Evolutionary conservation across 495 filamentous ascomycete genomes (phyloP), one percentile per base, ranked within the genome.

Genomic region (Lasiosphaeriaceae sp.): DNA sequence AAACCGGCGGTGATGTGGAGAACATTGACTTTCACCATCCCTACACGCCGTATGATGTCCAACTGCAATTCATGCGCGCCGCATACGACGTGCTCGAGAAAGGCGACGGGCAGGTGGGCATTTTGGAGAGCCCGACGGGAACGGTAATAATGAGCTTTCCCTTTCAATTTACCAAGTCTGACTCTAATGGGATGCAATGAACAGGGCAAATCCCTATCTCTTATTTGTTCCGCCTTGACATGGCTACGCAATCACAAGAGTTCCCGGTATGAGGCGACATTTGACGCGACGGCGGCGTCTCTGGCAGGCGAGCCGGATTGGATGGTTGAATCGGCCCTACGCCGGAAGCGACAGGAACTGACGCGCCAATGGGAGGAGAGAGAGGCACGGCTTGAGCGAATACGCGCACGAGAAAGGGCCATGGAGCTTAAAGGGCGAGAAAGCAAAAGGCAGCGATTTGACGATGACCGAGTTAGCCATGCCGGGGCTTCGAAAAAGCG

Each of bases 201-300:
- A 14, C 55, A 93, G 86, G 92, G 94, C n/a, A 98, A 98, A 83
- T 97, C 95, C 2, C 70, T 98, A 17, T 97, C 94, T 65, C 76
- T 98, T 20, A 96, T 98, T 60, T 98, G 94, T 74, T 87, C 86
- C 50, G 84, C 94, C 34, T 73, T 98, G 60, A 97, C 94, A 1
- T 98, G 94, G 95, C 77, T 97, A 9, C 88, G 94, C 46, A 84
- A 91, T 60, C 83, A 91, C 71, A 93, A 96, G 71, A 81, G 83
- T 34, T 79, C 79, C 55, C 72, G 59, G 0, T 85, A 92, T 56
- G 83, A 90, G 48, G 77, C 63, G 24, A 76, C 64, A 1, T 66
- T 73, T 48, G 46, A 68, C 1, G 58, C 62, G 1, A 62, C 61
- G 2, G 63, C 59, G 1, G 51, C 63, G 54, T 72, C 65, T 64